phyloP scores from a whole-genome alignment of 495 filamentous ascomycete genomes.

The Penicillium tannophilum region DNA sequence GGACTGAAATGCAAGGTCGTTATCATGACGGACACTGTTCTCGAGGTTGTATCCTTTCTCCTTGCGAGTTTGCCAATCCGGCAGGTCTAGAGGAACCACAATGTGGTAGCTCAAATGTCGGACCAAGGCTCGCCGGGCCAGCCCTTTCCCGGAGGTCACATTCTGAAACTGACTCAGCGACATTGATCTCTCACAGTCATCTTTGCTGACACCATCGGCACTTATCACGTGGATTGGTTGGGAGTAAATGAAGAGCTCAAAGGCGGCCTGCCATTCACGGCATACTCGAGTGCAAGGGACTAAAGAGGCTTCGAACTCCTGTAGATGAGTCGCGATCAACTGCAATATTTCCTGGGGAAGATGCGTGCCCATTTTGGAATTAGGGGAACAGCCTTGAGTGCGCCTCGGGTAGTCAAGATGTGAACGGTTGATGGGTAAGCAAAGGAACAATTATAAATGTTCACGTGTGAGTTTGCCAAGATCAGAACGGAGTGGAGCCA shows the following conservation, averaged over 20 bases:
- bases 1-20: too few species aligned
- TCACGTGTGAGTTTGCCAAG: not conserved
- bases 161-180: conserved; percentile 3
- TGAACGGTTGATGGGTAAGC: not conserved
- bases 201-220: conserved; percentile 4
- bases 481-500: conserved; percentile 3
- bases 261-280: conserved; percentile 9
- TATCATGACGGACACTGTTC: not conserved
- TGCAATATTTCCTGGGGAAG: too few species aligned
- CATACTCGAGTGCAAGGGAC: conserved; percentile 7
- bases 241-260: conserved; percentile 7
- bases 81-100: conserved; percentile 1
- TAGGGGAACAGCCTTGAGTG: too few species aligned
- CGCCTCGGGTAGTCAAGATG: too few species aligned
- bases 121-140: not conserved
- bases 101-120: conserved; percentile 6
- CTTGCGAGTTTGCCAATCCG: conserved; percentile 7
- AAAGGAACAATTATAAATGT: not conserved
- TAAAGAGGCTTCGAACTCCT: conserved; percentile 1
- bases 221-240: not conserved
- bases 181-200: not conserved
- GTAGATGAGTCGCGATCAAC: not conserved
- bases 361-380: too few species aligned
- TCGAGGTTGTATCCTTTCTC: not conserved
- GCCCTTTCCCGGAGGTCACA: too few species aligned